Evolutionary conservation across 2,329 filamentous ascomycete species (phyloP), one percentile per base, ranked within the genome.

Genomic region (Plenodomus lindquistii): DNA sequence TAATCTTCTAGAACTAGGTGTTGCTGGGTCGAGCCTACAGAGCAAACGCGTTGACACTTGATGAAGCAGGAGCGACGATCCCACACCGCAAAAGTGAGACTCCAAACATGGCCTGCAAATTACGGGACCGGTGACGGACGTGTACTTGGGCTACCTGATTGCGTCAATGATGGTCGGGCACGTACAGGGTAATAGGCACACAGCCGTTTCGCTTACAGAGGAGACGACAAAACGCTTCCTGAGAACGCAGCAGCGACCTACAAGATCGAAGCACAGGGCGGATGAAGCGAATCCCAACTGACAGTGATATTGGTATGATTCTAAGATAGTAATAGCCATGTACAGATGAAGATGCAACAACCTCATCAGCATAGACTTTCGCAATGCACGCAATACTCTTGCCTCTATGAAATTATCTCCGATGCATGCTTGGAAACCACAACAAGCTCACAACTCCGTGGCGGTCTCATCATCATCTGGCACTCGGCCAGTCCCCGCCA

Each of bases 401-500:
- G n/a, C n/a, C n/a, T n/a, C n/a, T n/a, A n/a, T n/a, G n/a, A n/a
- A n/a, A n/a, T n/a, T n/a, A n/a, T 24, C 22, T 6, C 10, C 22
- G 10, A 24, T 24, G 10, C 22, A 5, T 31, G 11, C 27, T 8
- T 13, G 10, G 27, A 4, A 8, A 4, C 27, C 11, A 7, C 4
- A 19, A 8, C 15, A 24, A 20, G 2, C 20, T 60, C 35, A 70
- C 8, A 67, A 24, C 34, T 66, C 63, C n/a, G 56, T 62, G 16
- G 53, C 55, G 3, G 53, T 57, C 19, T 27, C 53, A 16, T 59
- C 59, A 9, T 63, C 58, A 4, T 59, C 54, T 2, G 50, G 57
- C 1, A 54, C 39, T 16, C 54, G 57, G 6, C 60, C 63, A 11
- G 65, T 67, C 1, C 62, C 63, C 15, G 52, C 42, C 16, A 46